Conservation (phyloP, 2,329 filamentous ascomycete genomes). For the Pseudogymnoascus verrucosus region DNA sequence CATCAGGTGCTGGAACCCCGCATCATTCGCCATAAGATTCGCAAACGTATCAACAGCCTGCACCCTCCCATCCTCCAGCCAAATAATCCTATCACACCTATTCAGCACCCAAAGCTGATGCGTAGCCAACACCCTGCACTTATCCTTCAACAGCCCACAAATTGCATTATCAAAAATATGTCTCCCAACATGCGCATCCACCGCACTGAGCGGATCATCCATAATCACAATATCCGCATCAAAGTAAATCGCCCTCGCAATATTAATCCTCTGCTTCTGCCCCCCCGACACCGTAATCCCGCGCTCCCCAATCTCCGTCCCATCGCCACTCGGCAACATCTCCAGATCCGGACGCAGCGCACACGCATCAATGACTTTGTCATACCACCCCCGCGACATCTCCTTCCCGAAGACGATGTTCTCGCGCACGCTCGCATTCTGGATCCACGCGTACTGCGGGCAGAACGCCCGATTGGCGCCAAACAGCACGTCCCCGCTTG, state of each 20-base stretch:
- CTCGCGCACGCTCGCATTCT: conserved; percentile 77
- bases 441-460: conserved; percentile 96
- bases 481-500: conserved; percentile 62
- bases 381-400: conserved; percentile 66
- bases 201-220: conserved; percentile 62
- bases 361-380: conserved; percentile 58
- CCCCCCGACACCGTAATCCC: conserved; percentile 94
- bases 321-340: conserved; percentile 83
- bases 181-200: conserved; percentile 61
- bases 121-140: conserved; percentile 85
- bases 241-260: conserved; percentile 72
- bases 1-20: conserved; percentile 76
- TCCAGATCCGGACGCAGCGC: conserved; percentile 79
- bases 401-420: conserved; percentile 89
- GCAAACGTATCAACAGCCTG: conserved; percentile 83
- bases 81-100: conserved; percentile 84
- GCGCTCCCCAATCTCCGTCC: conserved; percentile 89
- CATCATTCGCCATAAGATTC: conserved; percentile 72
- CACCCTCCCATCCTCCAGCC: conserved; percentile 82
- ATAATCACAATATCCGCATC: conserved; percentile 60
- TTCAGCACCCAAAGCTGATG: conserved; percentile 91
- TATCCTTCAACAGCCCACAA: conserved; percentile 76
- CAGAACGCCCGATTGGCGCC: conserved; percentile 83
- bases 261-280: conserved; percentile 91
- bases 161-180: conserved; percentile 93